phyloP scores from a whole-genome alignment of 2,329 filamentous ascomycete species.

The Fusarium tuaranense region DNA sequence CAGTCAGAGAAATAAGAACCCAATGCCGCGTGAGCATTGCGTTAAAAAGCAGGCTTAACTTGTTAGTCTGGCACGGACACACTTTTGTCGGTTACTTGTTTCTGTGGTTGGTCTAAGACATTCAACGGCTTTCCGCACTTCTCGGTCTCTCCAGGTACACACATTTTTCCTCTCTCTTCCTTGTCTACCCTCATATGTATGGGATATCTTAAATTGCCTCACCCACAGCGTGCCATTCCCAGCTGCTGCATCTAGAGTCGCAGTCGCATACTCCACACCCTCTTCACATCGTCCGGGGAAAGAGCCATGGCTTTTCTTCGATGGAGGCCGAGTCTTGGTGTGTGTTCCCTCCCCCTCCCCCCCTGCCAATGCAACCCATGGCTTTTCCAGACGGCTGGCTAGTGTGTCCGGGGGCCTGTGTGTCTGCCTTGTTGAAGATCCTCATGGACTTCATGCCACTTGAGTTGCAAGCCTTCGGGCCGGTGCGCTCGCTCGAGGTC shows the following conservation, averaged over 20 bases:
- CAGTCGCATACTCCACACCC: not conserved
- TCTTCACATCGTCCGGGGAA: not conserved
- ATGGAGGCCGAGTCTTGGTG: constrained; percentile 1
- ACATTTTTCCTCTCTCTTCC: not conserved
- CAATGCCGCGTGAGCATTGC: constrained; percentile 3
- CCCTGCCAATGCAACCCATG: constrained; percentile 1
- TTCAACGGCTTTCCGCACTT: not conserved
- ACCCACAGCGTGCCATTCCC: not conserved
- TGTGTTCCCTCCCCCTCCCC: not conserved
- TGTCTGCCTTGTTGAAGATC: not conserved
- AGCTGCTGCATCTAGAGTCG: not conserved
- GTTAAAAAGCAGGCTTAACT: not conserved
- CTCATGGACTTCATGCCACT: not conserved
- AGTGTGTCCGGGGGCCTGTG: not conserved
- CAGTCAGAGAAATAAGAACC: not conserved
- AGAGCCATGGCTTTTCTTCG: not conserved
- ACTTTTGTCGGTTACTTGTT: not conserved
- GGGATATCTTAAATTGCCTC: not conserved
- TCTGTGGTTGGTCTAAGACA: not conserved
- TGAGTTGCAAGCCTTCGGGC: not conserved
- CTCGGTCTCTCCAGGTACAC: not conserved
- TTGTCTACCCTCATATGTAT: not conserved
- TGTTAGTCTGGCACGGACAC: not conserved
- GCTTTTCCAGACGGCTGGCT: not conserved
- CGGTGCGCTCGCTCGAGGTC: not conserved